Evolutionary conservation across 495 filamentous ascomycete genomes (phyloP).

Genomic region (Lepidopterella palustris): DNA sequence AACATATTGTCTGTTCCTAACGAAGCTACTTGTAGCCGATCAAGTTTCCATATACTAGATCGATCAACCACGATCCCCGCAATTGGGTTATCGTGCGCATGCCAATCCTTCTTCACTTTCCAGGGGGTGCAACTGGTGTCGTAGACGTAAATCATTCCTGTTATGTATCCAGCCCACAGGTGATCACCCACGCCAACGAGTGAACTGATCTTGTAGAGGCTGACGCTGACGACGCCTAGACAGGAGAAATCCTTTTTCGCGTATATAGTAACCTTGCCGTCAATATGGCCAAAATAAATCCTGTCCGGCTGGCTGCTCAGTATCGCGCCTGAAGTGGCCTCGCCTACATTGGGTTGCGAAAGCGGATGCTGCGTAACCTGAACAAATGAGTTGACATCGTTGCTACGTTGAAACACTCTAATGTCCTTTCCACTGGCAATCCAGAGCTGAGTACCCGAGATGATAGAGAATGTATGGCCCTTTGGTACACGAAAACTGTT

Average conservation of each 20-base stretch:
- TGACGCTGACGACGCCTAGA: constrained; percentile 70
- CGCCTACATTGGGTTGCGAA: constrained; percentile 60
- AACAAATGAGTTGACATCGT: constrained; percentile 60
- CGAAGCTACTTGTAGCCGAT: constrained; percentile 79
- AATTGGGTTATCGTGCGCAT: constrained; percentile 77
- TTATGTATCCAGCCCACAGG: constrained; percentile 92
- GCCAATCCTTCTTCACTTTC: constrained; percentile 90
- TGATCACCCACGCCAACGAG: constrained; percentile 74
- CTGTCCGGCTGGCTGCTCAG: constrained; percentile 68
- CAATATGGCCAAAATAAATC: constrained; percentile 84
- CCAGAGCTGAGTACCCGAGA: constrained; percentile 76
- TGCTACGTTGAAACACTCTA: constrained; percentile 68
- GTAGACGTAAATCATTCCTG: constrained; percentile 91
- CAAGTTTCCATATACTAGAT: constrained; percentile 79
- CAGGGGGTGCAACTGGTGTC: constrained; percentile 77
- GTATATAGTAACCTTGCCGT: constrained; percentile 92
- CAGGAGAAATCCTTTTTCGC: constrained; percentile 68
- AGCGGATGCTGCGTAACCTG: constrained; percentile 66
- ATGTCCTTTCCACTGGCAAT: constrained; percentile 83
- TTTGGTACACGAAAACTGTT: constrained; percentile 65
- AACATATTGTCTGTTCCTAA: constrained; percentile 82
- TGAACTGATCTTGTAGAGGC: constrained; percentile 91
- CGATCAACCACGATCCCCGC: constrained; percentile 68
- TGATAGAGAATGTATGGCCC: constrained; percentile 81
- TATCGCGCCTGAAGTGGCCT: constrained; percentile 80